Percentiles rank a stretch among this genome's conserved stretches.
phyloP scores from a whole-genome alignment of 371 early-diverging fungal species.

The Mucor piriformis region DNA sequence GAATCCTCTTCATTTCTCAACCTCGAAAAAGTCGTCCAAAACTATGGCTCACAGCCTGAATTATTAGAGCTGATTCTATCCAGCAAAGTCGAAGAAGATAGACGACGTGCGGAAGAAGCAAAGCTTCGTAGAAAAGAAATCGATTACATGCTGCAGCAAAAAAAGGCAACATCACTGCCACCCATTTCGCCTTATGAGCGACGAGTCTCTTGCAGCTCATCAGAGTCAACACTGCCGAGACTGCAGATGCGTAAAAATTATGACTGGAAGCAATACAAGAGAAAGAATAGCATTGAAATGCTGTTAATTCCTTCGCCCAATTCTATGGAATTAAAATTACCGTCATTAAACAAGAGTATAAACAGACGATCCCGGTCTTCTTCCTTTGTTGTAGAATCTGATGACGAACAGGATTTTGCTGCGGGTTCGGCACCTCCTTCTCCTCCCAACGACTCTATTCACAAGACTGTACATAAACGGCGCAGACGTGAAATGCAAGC shows the following conservation, averaged over 20 bases:
- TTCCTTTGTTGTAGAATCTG: background rate
- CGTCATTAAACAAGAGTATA: background rate
- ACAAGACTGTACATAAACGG: slow-evolving; percentile 33
- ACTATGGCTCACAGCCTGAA: slow-evolving; percentile 50
- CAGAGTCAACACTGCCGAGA: slow-evolving; percentile 11
- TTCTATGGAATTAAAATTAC: slow-evolving; percentile 9
- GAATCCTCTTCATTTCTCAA: slow-evolving; percentile 22
- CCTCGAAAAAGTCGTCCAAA: slow-evolving; percentile 47
- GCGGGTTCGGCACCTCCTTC: slow-evolving; percentile 16
- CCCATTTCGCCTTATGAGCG: slow-evolving; percentile 1
- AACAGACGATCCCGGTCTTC: background rate
- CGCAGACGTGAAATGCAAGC: slow-evolving; percentile 61
- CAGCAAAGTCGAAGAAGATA: slow-evolving; percentile 61
- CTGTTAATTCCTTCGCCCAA: slow-evolving; percentile 13
- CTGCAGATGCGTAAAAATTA: slow-evolving; percentile 1
- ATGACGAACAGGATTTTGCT: slow-evolving; percentile 3
- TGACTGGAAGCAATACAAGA: no score
- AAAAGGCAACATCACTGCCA: slow-evolving; percentile 2
- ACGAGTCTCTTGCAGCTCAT: background rate
- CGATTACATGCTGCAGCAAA: slow-evolving; percentile 32
- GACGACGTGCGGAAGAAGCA: slow-evolving; percentile 58
- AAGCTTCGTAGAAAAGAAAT: slow-evolving; percentile 53
- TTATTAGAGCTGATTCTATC: slow-evolving; percentile 53
- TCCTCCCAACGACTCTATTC: background rate
- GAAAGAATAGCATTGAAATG: slow-evolving; percentile 18